phyloP scores from a whole-genome alignment of 1,284 basidiomycete species.

The Boletus calvinii region DNA sequence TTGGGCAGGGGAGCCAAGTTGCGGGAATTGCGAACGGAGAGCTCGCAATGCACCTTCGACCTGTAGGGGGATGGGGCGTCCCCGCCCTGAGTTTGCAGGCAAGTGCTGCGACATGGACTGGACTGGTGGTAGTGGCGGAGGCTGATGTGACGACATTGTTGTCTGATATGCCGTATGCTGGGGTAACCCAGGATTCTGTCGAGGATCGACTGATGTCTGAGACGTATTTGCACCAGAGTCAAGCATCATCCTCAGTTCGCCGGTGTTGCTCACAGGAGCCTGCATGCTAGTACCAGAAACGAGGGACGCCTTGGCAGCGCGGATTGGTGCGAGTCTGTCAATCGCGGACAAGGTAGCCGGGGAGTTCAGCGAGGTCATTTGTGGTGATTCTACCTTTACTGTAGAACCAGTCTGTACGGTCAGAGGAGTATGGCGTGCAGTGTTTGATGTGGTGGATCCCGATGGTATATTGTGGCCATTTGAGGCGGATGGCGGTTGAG shows the following conservation, averaged over 20 bases:
- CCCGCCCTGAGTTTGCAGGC: conserved; percentile 5
- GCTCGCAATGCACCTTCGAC: conserved; percentile 18
- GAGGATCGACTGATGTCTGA: not conserved
- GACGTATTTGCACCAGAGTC: not conserved
- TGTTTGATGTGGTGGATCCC: not conserved
- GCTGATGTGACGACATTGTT: not conserved
- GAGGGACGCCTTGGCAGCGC: conserved; percentile 32
- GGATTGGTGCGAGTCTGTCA: conserved; percentile 35
- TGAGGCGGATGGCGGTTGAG: not conserved
- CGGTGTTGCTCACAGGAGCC: conserved; percentile 4
- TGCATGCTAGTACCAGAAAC: conserved; percentile 5
- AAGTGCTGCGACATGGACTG: conserved; percentile 2
- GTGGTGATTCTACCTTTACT: conserved; percentile 25
- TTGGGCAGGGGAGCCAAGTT: conserved; percentile 10
- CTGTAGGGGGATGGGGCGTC: not conserved
- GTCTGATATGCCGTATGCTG: not conserved
- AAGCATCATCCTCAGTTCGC: not conserved
- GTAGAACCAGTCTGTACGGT: conserved; percentile 12
- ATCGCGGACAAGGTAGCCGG: conserved; percentile 3
- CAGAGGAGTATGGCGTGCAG: not conserved
- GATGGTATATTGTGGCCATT: not conserved
- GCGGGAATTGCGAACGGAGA: conserved; percentile 21
- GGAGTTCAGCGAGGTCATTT: conserved; percentile 14
- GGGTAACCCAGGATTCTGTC: not conserved
- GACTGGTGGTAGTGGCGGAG: not conserved